Percentiles rank a stretch among this genome's conserved stretches.
Evolutionary conservation across 2,329 filamentous ascomycete genomes (phyloP).

Genomic region (Arachnomyces sp.): DNA sequence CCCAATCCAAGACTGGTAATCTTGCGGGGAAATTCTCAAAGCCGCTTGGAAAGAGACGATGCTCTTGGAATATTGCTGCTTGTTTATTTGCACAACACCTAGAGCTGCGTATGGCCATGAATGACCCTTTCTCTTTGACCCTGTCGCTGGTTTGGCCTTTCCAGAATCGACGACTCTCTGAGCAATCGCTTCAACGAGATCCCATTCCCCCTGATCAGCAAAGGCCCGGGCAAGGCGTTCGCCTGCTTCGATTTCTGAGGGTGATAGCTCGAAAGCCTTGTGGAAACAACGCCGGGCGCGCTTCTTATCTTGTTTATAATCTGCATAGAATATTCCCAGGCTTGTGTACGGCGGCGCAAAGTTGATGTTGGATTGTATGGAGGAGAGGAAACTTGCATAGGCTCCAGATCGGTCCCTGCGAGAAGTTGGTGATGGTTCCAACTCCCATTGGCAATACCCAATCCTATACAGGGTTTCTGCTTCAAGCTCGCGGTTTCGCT

Average conservation of each 20-base stretch:
- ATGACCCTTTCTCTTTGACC: constrained; percentile 83
- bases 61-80: constrained; percentile 78
- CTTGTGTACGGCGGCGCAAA: constrained; percentile 87
- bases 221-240: constrained; percentile 79
- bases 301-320: constrained; percentile 80
- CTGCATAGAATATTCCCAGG: constrained; percentile 81
- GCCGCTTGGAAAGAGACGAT: constrained; percentile 89
- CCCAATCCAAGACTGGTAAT: constrained; percentile 95
- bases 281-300: constrained; percentile 89
- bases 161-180: constrained; percentile 91
- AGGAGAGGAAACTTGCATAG: constrained; percentile 73
- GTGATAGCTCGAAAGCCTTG: constrained; percentile 87
- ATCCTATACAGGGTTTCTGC: constrained; percentile 81
- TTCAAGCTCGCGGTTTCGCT: constrained; percentile 60
- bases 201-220: constrained; percentile 88
- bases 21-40: constrained; percentile 68
- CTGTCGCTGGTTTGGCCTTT: constrained; percentile 78
- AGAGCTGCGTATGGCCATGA: constrained; percentile 95
- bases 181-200: constrained; percentile 85
- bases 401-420: constrained; percentile 73
- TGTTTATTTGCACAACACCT: constrained; percentile 89
- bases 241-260: constrained; percentile 76
- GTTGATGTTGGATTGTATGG: constrained; percentile 78
- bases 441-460: constrained; percentile 77
- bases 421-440: constrained; percentile 63